Evolutionary conservation across 306 rosid genomes (phyloP).

Genomic region (Castanea sativa): DNA sequence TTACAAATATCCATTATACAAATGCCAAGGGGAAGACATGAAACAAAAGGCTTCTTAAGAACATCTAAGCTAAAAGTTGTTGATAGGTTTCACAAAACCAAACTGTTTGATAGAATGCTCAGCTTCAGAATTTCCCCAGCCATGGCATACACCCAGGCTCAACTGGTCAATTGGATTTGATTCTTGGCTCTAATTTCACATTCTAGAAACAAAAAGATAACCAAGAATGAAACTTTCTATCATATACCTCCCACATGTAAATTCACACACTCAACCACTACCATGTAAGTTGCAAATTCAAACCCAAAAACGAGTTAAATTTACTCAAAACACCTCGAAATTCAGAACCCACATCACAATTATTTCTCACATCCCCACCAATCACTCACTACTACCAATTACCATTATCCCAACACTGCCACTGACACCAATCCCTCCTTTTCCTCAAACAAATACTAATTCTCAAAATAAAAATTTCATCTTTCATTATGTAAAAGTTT

Average conservation of each 20-base stretch:
- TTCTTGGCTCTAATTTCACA: not conserved
- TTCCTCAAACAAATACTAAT: not conserved
- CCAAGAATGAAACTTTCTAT: not conserved
- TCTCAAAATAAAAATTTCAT: not conserved
- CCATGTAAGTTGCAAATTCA: not conserved
- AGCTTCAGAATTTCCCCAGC: not conserved
- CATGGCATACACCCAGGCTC: not conserved
- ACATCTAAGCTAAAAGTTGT: not conserved
- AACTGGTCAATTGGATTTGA: not conserved
- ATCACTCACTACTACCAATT: no score
- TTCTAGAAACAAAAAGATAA: not conserved
- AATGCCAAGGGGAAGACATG: not conserved
- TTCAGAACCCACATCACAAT: not conserved
- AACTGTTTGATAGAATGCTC: not conserved
- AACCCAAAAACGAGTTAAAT: not conserved
- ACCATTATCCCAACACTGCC: not conserved
- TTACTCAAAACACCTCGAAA: not conserved
- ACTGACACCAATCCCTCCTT: not conserved
- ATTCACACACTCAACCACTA: not conserved
- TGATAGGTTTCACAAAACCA: not conserved
- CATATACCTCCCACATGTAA: not conserved
- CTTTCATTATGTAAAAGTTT: not conserved
- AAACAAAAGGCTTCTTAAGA: not conserved
- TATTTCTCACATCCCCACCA: not conserved
- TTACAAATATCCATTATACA: not conserved